These are phyloP conservation scores for Micractinium conductrix DNA, from an alignment of 139 green algal genomes.

Conservation along the genomic window DNA sequence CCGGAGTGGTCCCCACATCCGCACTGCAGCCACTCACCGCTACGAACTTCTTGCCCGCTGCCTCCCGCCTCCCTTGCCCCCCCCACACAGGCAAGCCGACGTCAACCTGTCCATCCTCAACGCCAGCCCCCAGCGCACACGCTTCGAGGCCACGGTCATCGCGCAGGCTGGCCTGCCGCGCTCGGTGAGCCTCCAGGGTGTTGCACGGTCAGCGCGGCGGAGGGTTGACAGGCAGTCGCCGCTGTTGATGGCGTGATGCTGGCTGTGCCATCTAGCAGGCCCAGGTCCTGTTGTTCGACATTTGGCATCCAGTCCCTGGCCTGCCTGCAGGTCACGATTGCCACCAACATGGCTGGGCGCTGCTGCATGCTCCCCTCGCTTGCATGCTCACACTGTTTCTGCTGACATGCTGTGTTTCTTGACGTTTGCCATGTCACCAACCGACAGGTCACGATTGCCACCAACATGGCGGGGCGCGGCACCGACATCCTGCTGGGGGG, in stretches of 20 bases:
- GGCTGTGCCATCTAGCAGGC: no score
- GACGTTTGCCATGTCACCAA: no score
- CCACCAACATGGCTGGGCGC: conserved; percentile 80
- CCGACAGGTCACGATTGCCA: conserved; percentile 81
- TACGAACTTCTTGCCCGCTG: no score
- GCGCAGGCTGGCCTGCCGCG: conserved; percentile 72
- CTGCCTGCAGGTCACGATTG: conserved; percentile 78
- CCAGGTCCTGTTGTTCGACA: no score
- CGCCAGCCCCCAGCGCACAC: conserved; percentile 74
- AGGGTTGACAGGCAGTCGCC: no score
- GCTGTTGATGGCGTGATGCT: background rate
- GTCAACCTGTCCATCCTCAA: conserved; percentile 57
- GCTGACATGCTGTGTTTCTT: background rate
- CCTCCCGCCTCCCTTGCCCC: background rate
- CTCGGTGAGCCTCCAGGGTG: conserved; percentile 26
- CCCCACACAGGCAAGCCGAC: background rate
- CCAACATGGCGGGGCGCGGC: conserved; percentile 83
- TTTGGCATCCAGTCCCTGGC: no score
- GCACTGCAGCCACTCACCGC: no score
- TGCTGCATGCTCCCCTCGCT: background rate
- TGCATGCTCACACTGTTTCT: background rate
- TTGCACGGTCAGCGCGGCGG: no score
- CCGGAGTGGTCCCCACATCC: no score
- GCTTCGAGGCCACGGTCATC: conserved; percentile 81
- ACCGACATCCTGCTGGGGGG: conserved; percentile 87